phyloP scores from a whole-genome alignment of 257 asterid genomes.

The Catharanthus roseus region DNA sequence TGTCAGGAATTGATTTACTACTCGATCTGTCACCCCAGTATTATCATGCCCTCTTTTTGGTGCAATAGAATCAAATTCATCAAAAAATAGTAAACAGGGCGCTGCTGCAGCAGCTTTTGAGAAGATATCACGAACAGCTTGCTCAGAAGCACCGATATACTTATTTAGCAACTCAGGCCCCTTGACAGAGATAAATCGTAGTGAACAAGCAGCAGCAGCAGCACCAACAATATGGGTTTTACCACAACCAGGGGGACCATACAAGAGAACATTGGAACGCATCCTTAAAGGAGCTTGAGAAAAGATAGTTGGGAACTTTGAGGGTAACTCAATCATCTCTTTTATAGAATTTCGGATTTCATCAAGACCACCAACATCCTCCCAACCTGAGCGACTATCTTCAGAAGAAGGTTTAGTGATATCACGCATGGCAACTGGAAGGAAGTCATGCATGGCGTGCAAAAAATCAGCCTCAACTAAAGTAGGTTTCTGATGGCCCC shows the following conservation, averaged over 20 bases:
- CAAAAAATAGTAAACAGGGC: constrained; percentile 89
- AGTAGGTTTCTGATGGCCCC: constrained; percentile 41
- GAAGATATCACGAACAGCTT: constrained; percentile 96
- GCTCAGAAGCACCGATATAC: constrained; percentile 99
- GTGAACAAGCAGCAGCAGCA: constrained; percentile 95
- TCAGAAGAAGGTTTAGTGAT: constrained; percentile 72
- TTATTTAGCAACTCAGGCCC: constrained; percentile 97
- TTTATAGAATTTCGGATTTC: constrained; percentile 68
- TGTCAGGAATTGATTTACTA: constrained; percentile 91
- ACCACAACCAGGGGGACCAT: constrained; percentile 99
- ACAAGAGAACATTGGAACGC: constrained; percentile 94
- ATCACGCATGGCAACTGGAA: constrained; percentile 98
- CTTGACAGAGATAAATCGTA: constrained; percentile 91
- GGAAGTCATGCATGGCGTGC: constrained; percentile 79
- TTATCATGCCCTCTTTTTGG: constrained; percentile 97
- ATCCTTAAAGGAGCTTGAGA: constrained; percentile 84
- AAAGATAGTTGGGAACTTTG: constrained; percentile 77
- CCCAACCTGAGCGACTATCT: constrained; percentile 89
- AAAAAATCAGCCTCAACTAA: constrained; percentile 65
- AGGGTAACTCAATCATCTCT: constrained; percentile 98
- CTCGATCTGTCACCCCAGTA: constrained; percentile 97
- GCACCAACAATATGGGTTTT: constrained; percentile 98
- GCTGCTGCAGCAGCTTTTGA: constrained; percentile 96
- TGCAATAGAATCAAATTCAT: constrained; percentile 95
- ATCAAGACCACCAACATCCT: constrained; percentile 96